A percentile compares a stretch with the other conserved stretches of the same genome.
Conservation (phyloP, 768 basidiomycete species). For the Lepiota subincarnata region DNA sequence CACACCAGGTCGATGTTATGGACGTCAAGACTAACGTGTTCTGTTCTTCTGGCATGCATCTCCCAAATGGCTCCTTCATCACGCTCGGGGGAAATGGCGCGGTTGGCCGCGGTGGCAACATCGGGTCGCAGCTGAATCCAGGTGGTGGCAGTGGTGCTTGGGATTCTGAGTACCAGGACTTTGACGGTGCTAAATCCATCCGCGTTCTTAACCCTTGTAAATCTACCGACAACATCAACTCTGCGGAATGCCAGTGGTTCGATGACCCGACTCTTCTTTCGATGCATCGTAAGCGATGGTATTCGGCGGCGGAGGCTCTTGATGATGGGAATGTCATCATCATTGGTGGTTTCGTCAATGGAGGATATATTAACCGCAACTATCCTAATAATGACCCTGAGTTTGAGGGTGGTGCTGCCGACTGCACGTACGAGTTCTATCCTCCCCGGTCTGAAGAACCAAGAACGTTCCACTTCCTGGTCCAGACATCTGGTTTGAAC, state of each 20-base stretch:
- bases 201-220: constrained; percentile 79
- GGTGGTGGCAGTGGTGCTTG: constrained; percentile 44
- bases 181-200: constrained; percentile 75
- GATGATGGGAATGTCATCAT: constrained; percentile 76
- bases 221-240: constrained; percentile 40
- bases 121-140: constrained; percentile 47
- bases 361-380: constrained; percentile 78
- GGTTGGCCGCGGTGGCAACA: constrained; percentile 58
- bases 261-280: constrained; percentile 58
- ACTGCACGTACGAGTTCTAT: constrained; percentile 82
- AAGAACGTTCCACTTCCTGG: constrained; percentile 62
- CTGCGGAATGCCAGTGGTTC: constrained; percentile 63
- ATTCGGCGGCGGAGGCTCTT: constrained; percentile 69
- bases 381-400: constrained; percentile 63
- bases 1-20: constrained; percentile 59
- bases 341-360: constrained; percentile 76
- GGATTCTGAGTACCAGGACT: constrained; percentile 72
- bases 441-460: constrained; percentile 51
- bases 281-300: constrained; percentile 74
- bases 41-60: constrained; percentile 79
- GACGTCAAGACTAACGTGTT: constrained; percentile 72
- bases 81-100: constrained; percentile 81
- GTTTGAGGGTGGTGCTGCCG: constrained; percentile 63
- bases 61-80: constrained; percentile 73
- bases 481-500: constrained; percentile 71